Evolutionary conservation across 768 basidiomycete species (phyloP), one percentile per base, ranked within the genome.

Genomic region (Termitomyces sp.): DNA sequence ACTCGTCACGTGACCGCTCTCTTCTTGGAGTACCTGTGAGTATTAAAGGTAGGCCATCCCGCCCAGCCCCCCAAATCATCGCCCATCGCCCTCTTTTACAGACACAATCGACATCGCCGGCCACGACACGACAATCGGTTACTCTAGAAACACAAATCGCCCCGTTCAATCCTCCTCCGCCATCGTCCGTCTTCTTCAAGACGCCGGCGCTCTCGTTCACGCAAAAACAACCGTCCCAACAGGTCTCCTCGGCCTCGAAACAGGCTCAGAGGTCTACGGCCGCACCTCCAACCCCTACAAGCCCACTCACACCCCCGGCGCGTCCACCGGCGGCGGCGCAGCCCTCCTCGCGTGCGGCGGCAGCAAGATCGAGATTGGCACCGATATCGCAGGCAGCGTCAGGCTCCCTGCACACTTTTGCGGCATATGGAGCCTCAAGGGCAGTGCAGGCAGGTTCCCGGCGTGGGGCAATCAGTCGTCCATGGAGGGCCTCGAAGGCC

Each of bases 391-490:
- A 2, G 90, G 89, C 10, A 85, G 84, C 51, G 80, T 89, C 38
- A 78, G 89, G 49, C 79, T 81, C 26, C 89, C 89, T 3, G 81
- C 88, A 14, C 84, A 88, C 59, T 88, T 83, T 60, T 87, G 85
- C 58, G 89, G 87, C 2, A 69, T 86, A 2, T 88, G 81, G 73
- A 75, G 81, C 43, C 73, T 88, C 61, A 85, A 84, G 63, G 74
- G 80, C 10, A 84, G 83, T 60, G 69, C 71, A 53, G 76, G 81
- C 41, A 72, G 87, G 53, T 84, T 87, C 61, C 79, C 82, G 6
- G 72, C 68, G 34, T 75, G 75, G 59, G 83, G 84, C 2, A 76
- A 71, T 45, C 61, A 55, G 19, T 68, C 79, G 45, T 67, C 74
- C 12, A 69, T 83, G 62, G 69, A 71, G 45, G 87, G 86, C 2